Conservation (phyloP, 78 protist genomes). For the Isochrysis galbana region DNA sequence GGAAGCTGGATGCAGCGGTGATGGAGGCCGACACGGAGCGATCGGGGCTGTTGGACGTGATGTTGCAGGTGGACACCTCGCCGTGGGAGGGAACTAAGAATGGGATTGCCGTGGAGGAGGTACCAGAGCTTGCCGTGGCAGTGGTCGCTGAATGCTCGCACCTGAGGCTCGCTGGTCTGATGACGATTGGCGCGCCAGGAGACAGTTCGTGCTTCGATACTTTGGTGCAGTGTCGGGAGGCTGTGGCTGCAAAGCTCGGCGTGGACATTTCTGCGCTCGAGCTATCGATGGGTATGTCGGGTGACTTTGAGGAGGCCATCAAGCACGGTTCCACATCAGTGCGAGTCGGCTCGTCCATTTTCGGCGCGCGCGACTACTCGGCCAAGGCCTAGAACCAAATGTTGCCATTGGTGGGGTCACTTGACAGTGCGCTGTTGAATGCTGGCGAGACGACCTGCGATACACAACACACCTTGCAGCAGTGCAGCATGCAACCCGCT, state of each 20-base stretch:
- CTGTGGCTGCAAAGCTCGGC: neutral
- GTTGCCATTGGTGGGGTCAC: too few relatives aligned
- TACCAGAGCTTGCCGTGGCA: slow-evolving; percentile 9
- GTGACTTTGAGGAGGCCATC: slow-evolving; percentile 68
- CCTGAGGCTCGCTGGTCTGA: slow-evolving; percentile 68
- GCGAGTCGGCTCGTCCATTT: slow-evolving; percentile 75
- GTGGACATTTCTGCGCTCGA: neutral
- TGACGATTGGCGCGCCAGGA: slow-evolving; percentile 78
- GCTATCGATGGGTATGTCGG: slow-evolving; percentile 78
- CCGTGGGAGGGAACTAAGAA: slow-evolving; percentile 12
- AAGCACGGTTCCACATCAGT: slow-evolving; percentile 57
- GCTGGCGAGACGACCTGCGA: too few relatives aligned
- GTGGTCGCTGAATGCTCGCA: slow-evolving; percentile 22
- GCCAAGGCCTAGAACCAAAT: too few relatives aligned
- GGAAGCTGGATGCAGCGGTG: slow-evolving; percentile 25
- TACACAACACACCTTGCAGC: too few relatives aligned
- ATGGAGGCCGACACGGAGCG: neutral
- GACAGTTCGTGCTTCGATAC: neutral
- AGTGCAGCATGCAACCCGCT: too few relatives aligned
- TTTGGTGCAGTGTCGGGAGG: neutral
- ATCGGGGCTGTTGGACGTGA: slow-evolving; percentile 9
- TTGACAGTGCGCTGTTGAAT: too few relatives aligned
- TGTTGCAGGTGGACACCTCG: slow-evolving; percentile 72
- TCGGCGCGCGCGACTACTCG: slow-evolving; percentile 57
- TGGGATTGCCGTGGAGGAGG: neutral